Base-by-base conservation (phyloP, 1,284 basidiomycete species). In the Malassezia slooffiae region DNA sequence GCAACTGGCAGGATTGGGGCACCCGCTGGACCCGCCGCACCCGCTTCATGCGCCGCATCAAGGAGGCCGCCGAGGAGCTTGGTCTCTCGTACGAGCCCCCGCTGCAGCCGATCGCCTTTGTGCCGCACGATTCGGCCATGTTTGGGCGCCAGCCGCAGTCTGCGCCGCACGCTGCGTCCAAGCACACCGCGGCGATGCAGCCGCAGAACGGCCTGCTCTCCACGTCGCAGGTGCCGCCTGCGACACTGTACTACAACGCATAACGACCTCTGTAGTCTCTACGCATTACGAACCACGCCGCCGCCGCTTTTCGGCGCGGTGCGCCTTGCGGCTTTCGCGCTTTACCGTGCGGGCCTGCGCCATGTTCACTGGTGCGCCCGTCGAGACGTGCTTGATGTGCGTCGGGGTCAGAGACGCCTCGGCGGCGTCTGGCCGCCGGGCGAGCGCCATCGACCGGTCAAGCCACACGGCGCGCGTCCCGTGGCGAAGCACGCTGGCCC, bases 1-100 rank as follows among this genome's bases (percentile, higher is more conserved):
- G 80, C 29, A 85, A 85, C 64, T 86, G 83, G 83, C 84, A 86
- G 67, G 82, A 85, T 56, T 86, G 84, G 83, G 82, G 81, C 40
- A 82, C 77, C 11, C 75, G 83, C 43, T 85, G 67, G 70, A 47
- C 46, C 31, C 43, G 63, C 16, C 50, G 67, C 32, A 67, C 62
- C 27, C 55, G 58, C 38, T 30, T 70, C 16, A 65, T 70, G 59
- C 57, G 55, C 22, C 48, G 51, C 34, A 43, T 67, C 48, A 63
- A 63, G 45, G 43, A 42, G 19, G 37, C 52, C 8, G 54, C 51
- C 33, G 53, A 63, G 27, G 55, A 62, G 30, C 38, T 67, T 10
- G 43, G 45, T 8, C 56, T 67, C 20, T 41, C 36, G 2, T 63
- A 64, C 46, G 37, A 50, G 36, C 52, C 64, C 22, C 61, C 61